Evolutionary conservation across 768 basidiomycete genomes (phyloP), one percentile per base, ranked within the genome.

Genomic region (Peribolospora kevripleyi): DNA sequence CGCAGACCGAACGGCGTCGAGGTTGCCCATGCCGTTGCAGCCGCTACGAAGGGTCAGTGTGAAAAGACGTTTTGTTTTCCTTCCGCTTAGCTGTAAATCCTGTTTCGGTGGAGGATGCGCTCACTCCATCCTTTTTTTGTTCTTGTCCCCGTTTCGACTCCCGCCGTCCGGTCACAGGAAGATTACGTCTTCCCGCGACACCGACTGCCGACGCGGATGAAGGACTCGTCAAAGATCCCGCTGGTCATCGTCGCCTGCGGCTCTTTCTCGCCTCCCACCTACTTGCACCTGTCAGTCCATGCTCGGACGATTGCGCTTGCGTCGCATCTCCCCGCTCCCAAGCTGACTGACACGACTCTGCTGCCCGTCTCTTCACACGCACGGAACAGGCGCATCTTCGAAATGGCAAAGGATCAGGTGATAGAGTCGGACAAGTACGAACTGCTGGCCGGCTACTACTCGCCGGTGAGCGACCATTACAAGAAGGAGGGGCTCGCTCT

Each of bases 261-360:
- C 39, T 91, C 86, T 54, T 95, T 95, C 76, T 90, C 85, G 63
- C 91, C 82, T 93, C 6, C n/a, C 59, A 93, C 90, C n/a, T 91
- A 88, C 65, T 81, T 91, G 52, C 88, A 93, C 65, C 77, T 95
- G 58, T 62, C 48, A 55, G 65, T 61, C 48, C 49, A 52, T 7
- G 57, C 60, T 37, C 38, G 53, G 37, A 64, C 63, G 6, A 62
- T 61, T 54, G 54, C 11, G 13, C 46, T 36, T 13, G 45, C 41
- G 10, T 3, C 3, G 2, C 36, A n/a, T 38, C 40, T 5, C 5
- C 36, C 52, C 36, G 25, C 14, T 4, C 8, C 48, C 45, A 25
- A 48, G 5, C 42, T 25, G 14, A 11, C 25, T 48, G 39, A 14
- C 42, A 6, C 40, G 14, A 38, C 45, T 46, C 51, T 9, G 41